phyloP scores from a whole-genome alignment of 345 rosid genomes.

The Turritis glabra region DNA sequence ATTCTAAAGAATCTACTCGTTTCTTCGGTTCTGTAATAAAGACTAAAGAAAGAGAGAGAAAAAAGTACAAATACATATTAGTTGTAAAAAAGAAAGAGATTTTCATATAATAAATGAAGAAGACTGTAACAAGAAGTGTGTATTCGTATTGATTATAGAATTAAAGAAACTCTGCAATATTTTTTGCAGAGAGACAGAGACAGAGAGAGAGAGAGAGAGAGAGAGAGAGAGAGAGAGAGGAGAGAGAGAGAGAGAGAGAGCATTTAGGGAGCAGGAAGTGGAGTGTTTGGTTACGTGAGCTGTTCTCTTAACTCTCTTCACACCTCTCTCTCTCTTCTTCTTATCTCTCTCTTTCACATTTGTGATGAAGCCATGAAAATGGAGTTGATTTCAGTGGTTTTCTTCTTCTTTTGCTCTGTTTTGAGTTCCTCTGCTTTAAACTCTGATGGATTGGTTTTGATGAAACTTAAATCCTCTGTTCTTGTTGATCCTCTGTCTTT shows the following conservation, averaged over 20 bases:
- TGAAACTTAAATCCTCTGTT: conserved; percentile 66
- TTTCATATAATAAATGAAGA: conserved; percentile 35
- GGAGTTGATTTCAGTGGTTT: not conserved
- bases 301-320: conserved; percentile 33
- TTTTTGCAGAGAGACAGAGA: conserved; percentile 25
- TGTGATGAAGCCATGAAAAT: conserved; percentile 38
- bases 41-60: conserved; percentile 23
- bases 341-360: not conserved
- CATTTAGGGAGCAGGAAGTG: conserved; percentile 33
- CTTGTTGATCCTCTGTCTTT: conserved; percentile 59
- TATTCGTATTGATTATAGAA: conserved; percentile 30
- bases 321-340: conserved; percentile 9
- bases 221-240: conserved; percentile 30
- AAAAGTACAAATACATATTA: conserved; percentile 21
- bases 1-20: conserved; percentile 19
- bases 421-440: conserved; percentile 45
- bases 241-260: conserved; percentile 16
- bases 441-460: conserved; percentile 67
- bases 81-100: conserved; percentile 28
- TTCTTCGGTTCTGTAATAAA: conserved; percentile 36
- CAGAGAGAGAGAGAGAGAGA: conserved; percentile 2
- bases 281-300: conserved; percentile 34
- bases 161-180: conserved; percentile 37
- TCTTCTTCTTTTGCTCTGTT: conserved; percentile 22
- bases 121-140: conserved; percentile 35